These are phyloP conservation scores for Maudiozyma pseudohumilis DNA, from an alignment of 805 yeast genomes.

Conservation along the genomic window DNA sequence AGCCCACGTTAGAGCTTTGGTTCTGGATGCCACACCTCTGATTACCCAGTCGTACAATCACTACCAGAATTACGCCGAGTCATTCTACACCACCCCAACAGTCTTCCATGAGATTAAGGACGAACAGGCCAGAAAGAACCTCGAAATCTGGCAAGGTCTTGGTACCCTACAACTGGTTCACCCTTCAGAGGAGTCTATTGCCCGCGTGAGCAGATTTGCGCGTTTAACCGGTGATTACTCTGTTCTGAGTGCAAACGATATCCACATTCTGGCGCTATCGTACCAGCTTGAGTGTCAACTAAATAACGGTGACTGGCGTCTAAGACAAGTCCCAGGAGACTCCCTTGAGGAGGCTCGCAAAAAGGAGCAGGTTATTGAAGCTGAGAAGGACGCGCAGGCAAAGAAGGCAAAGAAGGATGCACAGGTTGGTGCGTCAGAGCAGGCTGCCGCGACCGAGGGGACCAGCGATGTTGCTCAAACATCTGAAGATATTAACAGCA, in stretches of 20 bases:
- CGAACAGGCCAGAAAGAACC: conserved; percentile 69
- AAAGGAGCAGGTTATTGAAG: conserved; percentile 4
- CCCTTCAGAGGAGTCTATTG: conserved; percentile 57
- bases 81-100: conserved; percentile 86
- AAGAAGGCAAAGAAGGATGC: conserved; percentile 4
- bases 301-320: conserved; percentile 58
- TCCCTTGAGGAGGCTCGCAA: conserved; percentile 15
- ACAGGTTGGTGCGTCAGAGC: background rate
- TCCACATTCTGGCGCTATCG: conserved; percentile 83
- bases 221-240: conserved; percentile 83
- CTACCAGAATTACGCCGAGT: conserved; percentile 56
- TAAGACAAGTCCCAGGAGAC: conserved; percentile 69
- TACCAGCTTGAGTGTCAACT: conserved; percentile 74
- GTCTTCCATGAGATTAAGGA: conserved; percentile 81
- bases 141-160: conserved; percentile 59
- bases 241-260: conserved; percentile 83
- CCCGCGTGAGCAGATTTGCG: conserved; percentile 65
- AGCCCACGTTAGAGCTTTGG: conserved; percentile 44
- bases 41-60: conserved; percentile 75
- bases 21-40: conserved; percentile 91
- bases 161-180: conserved; percentile 62
- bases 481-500: background rate
- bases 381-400: conserved; percentile 7
- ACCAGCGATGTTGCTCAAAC: no score
- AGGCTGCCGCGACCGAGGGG: conserved; percentile 25